phyloP scores from a whole-genome alignment of 2,329 filamentous ascomycete genomes.

The Hymenoscyphus occultus region DNA sequence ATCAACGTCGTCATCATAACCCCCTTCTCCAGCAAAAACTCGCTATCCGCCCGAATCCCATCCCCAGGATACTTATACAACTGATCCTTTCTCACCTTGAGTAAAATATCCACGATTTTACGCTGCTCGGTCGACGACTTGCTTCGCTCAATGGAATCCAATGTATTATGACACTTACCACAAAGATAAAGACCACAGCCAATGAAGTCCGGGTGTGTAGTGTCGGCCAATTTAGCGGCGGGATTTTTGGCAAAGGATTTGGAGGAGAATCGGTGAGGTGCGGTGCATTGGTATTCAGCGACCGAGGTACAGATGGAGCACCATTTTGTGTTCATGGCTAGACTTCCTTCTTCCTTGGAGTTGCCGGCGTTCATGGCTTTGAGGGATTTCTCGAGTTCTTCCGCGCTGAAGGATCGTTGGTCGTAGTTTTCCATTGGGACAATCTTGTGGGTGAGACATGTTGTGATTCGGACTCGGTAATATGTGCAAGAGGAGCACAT shows the following conservation, averaged over 20 bases:
- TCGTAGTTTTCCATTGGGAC: constrained; percentile 15
- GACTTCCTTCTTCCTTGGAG: constrained; percentile 43
- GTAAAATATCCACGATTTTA: constrained; percentile 9
- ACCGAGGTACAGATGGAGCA: constrained; percentile 29
- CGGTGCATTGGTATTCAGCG: constrained; percentile 21
- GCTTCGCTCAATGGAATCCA: constrained; percentile 14
- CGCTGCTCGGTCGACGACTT: neutral
- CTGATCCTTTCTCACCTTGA: constrained; percentile 8
- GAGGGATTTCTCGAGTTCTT: constrained; percentile 12
- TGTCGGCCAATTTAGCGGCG: neutral
- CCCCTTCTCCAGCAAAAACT: constrained; percentile 20
- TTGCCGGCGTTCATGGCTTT: constrained; percentile 25
- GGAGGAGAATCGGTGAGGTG: constrained; percentile 6
- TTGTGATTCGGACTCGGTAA: constrained; percentile 20
- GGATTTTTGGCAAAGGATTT: neutral
- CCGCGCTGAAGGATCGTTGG: constrained; percentile 14
- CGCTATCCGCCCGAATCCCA: constrained; percentile 26
- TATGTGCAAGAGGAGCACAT: constrained; percentile 33
- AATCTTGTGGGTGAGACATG: constrained; percentile 24
- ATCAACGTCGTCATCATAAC: constrained; percentile 22
- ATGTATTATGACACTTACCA: constrained; percentile 16
- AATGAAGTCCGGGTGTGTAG: constrained; percentile 1
- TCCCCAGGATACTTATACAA: constrained; percentile 12
- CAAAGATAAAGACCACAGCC: constrained; percentile 32
- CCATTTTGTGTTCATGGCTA: constrained; percentile 57